Evolutionary conservation across 768 basidiomycete genomes (phyloP).

Genomic region (Mycena maculata): DNA sequence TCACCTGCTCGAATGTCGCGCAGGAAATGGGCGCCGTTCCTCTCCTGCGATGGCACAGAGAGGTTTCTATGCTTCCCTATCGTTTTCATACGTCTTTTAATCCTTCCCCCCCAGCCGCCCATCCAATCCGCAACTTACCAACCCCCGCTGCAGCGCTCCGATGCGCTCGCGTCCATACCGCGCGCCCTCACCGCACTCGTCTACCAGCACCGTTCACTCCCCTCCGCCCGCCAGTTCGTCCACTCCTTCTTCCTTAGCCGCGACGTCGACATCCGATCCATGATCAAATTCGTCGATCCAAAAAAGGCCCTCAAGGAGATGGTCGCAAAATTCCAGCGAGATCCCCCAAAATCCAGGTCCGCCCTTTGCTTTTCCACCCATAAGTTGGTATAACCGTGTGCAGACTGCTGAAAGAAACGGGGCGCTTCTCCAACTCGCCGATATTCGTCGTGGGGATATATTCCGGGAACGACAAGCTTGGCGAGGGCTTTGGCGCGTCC

Average conservation of each 20-base stretch:
- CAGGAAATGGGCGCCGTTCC: slow-evolving; percentile 85
- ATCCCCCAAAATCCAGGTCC: slow-evolving; percentile 78
- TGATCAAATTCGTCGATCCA: slow-evolving; percentile 88
- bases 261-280: slow-evolving; percentile 79
- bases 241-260: slow-evolving; percentile 91
- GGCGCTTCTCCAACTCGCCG: slow-evolving; percentile 90
- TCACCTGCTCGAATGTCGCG: slow-evolving; percentile 86
- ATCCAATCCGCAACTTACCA: slow-evolving; percentile 52
- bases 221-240: slow-evolving; percentile 87
- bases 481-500: slow-evolving; percentile 94
- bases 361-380: slow-evolving; percentile 29
- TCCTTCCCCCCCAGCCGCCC: slow-evolving; percentile 49
- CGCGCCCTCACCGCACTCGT: slow-evolving; percentile 89
- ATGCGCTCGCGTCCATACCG: slow-evolving; percentile 89
- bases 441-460: slow-evolving; percentile 97
- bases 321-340: slow-evolving; percentile 73
- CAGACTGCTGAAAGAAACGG: slow-evolving; percentile 92
- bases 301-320: slow-evolving; percentile 81
- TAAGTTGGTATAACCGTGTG: not conserved
- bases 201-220: slow-evolving; percentile 88
- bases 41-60: slow-evolving; percentile 85
- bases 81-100: not conserved
- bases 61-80: slow-evolving; percentile 56
- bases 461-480: slow-evolving; percentile 84
- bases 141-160: slow-evolving; percentile 75